Base-by-base conservation (phyloP, 2,329 filamentous ascomycete species). In the Claviceps pusilla region DNA sequence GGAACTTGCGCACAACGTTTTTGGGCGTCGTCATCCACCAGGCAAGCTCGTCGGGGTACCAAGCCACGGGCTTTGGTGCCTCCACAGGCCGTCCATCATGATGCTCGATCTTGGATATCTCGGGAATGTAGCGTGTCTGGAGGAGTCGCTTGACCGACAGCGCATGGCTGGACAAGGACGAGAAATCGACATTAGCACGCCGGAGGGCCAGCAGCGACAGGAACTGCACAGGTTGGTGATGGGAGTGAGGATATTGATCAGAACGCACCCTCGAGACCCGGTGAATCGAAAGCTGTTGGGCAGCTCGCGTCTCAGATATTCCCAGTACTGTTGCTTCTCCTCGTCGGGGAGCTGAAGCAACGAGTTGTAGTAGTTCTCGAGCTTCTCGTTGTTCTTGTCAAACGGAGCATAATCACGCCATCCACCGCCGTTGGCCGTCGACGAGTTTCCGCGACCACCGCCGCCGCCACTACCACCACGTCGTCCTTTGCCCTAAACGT, bases 11-110 rank as follows among this genome's bases (percentile, higher is more conserved):
- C 58, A 98, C 80, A 60, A 97, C 85, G 65, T 95, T 90, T 77
- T 97, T 98, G 58, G 93, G 89, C 6, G 91, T 97, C 48, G 90
- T 95, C 89, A 97, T 97, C 70, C 84, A 89, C 86, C 94, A 98
- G 51, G 93, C 93, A 57, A 98, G 82, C 65, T 88, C 82, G 66
- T 97, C 89, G 46, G 93, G 93, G 68, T 95, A 98, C 89, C 91
- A 97, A 37, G 83, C 75, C 55, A 98, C 85, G 1, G 87, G 79
- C 65, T 81, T 77, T 10, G 93, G 93, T 12, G 93, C 82, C 57
- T 90, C 82, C 60, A 97, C 90, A 14, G 78, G 77, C 62, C 84
- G 77, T 64, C 87, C 91, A 69, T 98, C 89, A 65, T 83, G 81
- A 68, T 87, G 80, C 65, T 87, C 79, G 66, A 95, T 93, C 56